phyloP scores from a whole-genome alignment of 2,329 filamentous ascomycete genomes.

The Chaetomium sp. region DNA sequence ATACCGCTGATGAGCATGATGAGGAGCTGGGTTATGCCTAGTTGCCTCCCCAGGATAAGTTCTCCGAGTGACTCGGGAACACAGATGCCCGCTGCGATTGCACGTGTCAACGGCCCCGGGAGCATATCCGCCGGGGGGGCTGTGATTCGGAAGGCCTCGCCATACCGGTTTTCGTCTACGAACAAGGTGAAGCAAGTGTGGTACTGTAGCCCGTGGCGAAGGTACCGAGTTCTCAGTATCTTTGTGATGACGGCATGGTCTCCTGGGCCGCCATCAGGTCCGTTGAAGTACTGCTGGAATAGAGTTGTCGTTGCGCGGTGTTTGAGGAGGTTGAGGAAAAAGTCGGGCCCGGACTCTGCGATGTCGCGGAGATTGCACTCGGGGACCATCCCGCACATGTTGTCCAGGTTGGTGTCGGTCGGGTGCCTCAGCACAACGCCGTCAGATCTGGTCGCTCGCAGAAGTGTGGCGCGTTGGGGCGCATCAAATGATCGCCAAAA shows the following conservation, averaged over 20 bases:
- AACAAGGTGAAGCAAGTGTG: constrained; percentile 34
- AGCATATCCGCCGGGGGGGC: constrained; percentile 17
- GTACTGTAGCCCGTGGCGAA: constrained; percentile 26
- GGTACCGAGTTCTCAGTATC: neutral
- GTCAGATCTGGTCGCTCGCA: constrained; percentile 30
- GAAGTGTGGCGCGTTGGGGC: constrained; percentile 29
- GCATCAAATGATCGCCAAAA: constrained; percentile 36
- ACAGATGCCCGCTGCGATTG: constrained; percentile 21
- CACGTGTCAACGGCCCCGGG: constrained; percentile 21
- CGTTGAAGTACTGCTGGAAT: constrained; percentile 13
- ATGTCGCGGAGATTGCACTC: constrained; percentile 41
- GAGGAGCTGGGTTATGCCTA: constrained; percentile 31
- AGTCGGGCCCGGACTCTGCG: constrained; percentile 30
- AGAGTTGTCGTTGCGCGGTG: constrained; percentile 17
- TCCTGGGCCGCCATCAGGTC: constrained; percentile 23
- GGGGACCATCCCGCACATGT: constrained; percentile 34
- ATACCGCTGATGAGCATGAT: constrained; percentile 39
- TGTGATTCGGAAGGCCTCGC: constrained; percentile 28
- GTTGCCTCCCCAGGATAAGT: constrained; percentile 36
- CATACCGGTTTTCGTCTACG: constrained; percentile 36
- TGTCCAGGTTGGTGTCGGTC: constrained; percentile 31
- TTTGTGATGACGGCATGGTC: constrained; percentile 26
- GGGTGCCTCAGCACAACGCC: constrained; percentile 32
- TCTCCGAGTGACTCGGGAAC: constrained; percentile 28
- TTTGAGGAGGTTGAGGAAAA: constrained; percentile 15